These are phyloP conservation scores for Alectoria sarmentosa DNA, from an alignment of 495 filamentous ascomycete species.

Conservation along the genomic window DNA sequence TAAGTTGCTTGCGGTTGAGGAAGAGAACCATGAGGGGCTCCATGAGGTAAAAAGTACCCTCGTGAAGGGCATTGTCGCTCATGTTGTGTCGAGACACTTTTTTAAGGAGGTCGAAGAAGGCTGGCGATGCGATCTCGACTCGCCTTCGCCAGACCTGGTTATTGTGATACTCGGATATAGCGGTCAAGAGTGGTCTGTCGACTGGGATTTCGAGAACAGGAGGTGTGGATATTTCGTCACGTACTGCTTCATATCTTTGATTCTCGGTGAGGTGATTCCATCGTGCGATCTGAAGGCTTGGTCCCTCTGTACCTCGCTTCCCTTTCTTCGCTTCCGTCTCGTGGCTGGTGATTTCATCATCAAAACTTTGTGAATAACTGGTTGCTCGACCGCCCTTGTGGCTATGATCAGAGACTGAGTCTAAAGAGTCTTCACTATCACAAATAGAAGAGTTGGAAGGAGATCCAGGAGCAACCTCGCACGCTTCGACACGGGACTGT, in stretches of 20 bases:
- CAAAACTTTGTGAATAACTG: not conserved
- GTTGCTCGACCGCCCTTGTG: not conserved
- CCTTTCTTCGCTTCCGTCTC: not conserved
- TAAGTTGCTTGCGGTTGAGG: slow-evolving; percentile 19
- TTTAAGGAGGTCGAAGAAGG: slow-evolving; percentile 12
- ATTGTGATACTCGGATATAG: slow-evolving; percentile 18
- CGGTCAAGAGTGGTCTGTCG: slow-evolving; percentile 13
- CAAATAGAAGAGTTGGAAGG: not conserved
- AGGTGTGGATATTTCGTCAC: not conserved
- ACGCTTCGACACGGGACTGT: slow-evolving; percentile 4
- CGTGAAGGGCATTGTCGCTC: slow-evolving; percentile 9
- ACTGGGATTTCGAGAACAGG: not conserved
- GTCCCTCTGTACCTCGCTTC: not conserved
- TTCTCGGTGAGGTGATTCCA: not conserved
- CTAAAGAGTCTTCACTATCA: not conserved
- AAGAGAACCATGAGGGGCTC: slow-evolving; percentile 24
- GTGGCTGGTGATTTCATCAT: not conserved
- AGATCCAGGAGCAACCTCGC: not conserved
- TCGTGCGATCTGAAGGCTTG: not conserved
- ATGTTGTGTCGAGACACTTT: slow-evolving; percentile 1
- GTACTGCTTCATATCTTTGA: not conserved
- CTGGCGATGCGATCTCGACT: slow-evolving; percentile 19
- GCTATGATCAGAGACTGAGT: not conserved
- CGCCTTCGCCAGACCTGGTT: slow-evolving; percentile 17
- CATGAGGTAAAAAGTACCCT: slow-evolving; percentile 12